Evolutionary conservation across 2,329 filamentous ascomycete genomes (phyloP).

Genomic region (Claviceps sp.): DNA sequence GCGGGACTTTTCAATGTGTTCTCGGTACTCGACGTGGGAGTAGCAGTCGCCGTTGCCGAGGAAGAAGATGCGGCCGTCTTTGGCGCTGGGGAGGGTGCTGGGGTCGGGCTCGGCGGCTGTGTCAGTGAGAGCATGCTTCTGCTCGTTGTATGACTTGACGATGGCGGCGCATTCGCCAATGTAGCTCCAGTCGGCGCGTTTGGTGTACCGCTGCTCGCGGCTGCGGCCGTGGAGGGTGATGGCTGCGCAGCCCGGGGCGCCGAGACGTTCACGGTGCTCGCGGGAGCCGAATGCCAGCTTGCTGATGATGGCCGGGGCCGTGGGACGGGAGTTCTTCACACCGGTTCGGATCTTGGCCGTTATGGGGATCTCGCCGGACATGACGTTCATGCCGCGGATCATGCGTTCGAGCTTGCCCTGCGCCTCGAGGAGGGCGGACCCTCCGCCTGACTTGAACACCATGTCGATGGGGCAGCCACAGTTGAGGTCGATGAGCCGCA

Average conservation of each 20-base stretch:
- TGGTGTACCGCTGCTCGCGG: constrained; percentile 87
- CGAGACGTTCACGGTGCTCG: constrained; percentile 56
- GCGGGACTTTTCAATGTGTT: constrained; percentile 60
- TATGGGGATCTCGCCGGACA: constrained; percentile 82
- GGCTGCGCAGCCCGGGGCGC: constrained; percentile 78
- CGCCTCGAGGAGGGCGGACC: constrained; percentile 82
- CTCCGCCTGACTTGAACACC: constrained; percentile 75
- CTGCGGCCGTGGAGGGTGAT: constrained; percentile 90
- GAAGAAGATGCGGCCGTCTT: constrained; percentile 67
- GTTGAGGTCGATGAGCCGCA: constrained; percentile 89
- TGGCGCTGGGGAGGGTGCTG: constrained; percentile 54
- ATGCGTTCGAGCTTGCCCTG: constrained; percentile 87
- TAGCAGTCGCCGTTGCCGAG: constrained; percentile 94
- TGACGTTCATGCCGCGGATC: constrained; percentile 86
- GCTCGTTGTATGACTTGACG: constrained; percentile 64
- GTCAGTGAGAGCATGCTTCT: constrained; percentile 54
- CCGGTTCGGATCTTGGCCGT: constrained; percentile 93
- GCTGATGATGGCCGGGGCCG: constrained; percentile 67
- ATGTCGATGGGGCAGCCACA: constrained; percentile 96
- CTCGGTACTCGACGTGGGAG: constrained; percentile 77
- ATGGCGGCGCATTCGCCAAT: constrained; percentile 81
- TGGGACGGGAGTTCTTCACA: constrained; percentile 66
- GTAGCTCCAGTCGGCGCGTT: constrained; percentile 86
- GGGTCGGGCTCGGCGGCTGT: constrained; percentile 67
- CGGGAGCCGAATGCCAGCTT: constrained; percentile 68